Evolutionary conservation across 2,329 filamentous ascomycete species (phyloP), one percentile per base, ranked within the genome.

Genomic region (Zelopaecilomyces penicillatus): DNA sequence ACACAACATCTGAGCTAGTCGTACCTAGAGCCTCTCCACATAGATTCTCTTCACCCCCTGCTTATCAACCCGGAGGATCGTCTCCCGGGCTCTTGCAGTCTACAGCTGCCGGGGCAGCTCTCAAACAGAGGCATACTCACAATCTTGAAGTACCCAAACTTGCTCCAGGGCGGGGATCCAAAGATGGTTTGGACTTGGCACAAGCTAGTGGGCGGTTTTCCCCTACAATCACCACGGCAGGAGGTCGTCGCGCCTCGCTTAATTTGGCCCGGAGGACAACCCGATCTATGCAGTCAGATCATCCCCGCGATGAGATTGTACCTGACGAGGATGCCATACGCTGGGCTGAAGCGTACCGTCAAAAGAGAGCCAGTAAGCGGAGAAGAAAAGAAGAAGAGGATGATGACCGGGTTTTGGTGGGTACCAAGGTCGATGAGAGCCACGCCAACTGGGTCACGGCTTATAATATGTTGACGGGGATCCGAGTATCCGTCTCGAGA

Each of bases 381-480:
- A 85, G 81, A 64, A 77, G 83, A 54, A 85, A 82, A 58, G 90
- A 96, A 51, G 85, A 83, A 50, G 84, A 96, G 55, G 89, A 96
- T 53, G 93, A 97, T 49, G 91, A 97, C 57, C 81, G 90, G 50
- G 91, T 98, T 7, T 77, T 97, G 30, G 90, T 98, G 12, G 93
- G 93, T 48, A 98, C 88, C 47, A 97, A 96, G 69, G 93, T 98
- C 42, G 93, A 98, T 62, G 90, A 97, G 70, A 86, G 87, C 58
- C 93, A 98, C 64, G 86, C 88, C 54, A 97, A 97, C 65, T 98
- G 87, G 83, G 89, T 95, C 37, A 96, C 89, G 2, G 93, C 93
- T 47, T 98, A 98, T 72, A 98, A 98, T 67, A 98, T 98, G 93
- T 77, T 98, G 69, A 98, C 93, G 34, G 93, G 93, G 51, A 98